These are phyloP conservation scores for Globisporangium paddicum DNA, from an alignment of 352 stramenopile genomes.

Conservation along the genomic window DNA sequence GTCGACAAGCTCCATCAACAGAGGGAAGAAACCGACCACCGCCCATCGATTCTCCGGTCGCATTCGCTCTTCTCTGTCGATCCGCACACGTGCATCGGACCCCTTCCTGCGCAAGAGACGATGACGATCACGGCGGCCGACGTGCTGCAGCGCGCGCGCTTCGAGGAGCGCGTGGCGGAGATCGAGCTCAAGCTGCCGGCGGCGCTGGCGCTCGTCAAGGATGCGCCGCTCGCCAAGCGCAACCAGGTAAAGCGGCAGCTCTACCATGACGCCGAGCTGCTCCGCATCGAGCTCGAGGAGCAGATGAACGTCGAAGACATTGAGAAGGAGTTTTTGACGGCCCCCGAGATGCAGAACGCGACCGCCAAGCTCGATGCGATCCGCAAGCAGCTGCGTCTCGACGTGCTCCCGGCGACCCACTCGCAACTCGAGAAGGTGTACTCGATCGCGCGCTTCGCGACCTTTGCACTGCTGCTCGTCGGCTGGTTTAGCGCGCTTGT, in stretches of 20 bases:
- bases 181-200: constrained; percentile 42
- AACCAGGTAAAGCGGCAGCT: constrained; percentile 69
- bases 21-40: no score
- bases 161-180: constrained; percentile 49
- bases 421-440: constrained; percentile 53
- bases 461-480: constrained; percentile 63
- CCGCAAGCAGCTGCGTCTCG: constrained; percentile 57
- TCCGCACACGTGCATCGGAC: neutral
- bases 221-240: constrained; percentile 54
- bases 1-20: no score
- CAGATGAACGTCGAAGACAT: constrained; percentile 63
- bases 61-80: neutral
- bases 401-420: constrained; percentile 36
- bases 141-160: constrained; percentile 54
- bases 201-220: constrained; percentile 29
- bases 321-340: constrained; percentile 47
- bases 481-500: constrained; percentile 70
- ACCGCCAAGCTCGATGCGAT: constrained; percentile 57
- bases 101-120: neutral
- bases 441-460: constrained; percentile 62
- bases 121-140: constrained; percentile 33
- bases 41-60: neutral
- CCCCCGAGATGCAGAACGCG: constrained; percentile 39
- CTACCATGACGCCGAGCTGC: constrained; percentile 65
- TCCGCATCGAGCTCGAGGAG: constrained; percentile 79